Conservation (phyloP, 1,284 basidiomycete species). For the Pyrrhoderma lamaoense region DNA sequence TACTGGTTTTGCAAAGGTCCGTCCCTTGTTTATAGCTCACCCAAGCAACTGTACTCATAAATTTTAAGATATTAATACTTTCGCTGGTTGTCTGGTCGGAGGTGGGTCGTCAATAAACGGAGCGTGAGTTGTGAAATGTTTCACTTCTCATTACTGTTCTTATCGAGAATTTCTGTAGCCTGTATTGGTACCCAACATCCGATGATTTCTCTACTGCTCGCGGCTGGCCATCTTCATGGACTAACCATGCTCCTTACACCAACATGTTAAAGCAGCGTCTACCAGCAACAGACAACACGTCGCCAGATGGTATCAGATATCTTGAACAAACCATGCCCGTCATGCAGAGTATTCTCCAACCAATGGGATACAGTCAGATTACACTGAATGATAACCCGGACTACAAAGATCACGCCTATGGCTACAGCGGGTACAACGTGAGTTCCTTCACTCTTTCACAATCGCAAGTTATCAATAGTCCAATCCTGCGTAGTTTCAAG, state of each 20-base stretch:
- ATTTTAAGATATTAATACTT: constrained; percentile 43
- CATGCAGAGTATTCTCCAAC: constrained; percentile 35
- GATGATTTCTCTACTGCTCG: constrained; percentile 43
- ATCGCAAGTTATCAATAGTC: neutral
- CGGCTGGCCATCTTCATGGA: constrained; percentile 53
- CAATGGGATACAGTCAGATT: constrained; percentile 42
- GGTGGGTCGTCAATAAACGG: constrained; percentile 60
- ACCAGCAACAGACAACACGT: constrained; percentile 51
- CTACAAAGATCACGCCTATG: constrained; percentile 51
- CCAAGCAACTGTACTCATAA: too few species aligned
- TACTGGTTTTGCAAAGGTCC: constrained; percentile 55
- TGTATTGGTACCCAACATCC: constrained; percentile 51
- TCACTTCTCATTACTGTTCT: constrained; percentile 9
- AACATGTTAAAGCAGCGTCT: constrained; percentile 41
- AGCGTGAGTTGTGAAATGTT: constrained; percentile 35
- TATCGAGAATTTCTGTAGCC: constrained; percentile 27
- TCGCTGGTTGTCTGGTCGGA: constrained; percentile 57
- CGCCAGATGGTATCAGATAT: constrained; percentile 55
- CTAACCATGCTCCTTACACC: constrained; percentile 43
- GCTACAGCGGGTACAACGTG: constrained; percentile 50
- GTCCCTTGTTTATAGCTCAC: constrained; percentile 10
- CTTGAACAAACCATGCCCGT: constrained; percentile 44
- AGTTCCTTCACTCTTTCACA: constrained; percentile 20
- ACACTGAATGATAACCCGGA: constrained; percentile 52
- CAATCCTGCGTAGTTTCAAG: constrained; percentile 36